Evolutionary conservation across 306 rosid genomes (phyloP), one percentile per base, ranked within the genome.

Genomic region (Cicer pinnatifidum): DNA sequence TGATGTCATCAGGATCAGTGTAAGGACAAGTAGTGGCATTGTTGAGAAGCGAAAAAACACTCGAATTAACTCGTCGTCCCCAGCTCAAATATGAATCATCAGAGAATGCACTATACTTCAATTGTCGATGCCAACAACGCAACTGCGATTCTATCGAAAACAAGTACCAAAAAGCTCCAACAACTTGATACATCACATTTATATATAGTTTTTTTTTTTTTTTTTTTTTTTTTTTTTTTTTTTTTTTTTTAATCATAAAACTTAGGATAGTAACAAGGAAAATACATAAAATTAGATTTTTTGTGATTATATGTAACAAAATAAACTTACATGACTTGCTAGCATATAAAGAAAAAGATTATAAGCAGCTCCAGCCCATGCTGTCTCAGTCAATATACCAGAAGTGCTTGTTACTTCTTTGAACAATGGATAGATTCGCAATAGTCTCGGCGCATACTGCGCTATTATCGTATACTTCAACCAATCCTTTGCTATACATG

Each of bases 131-230:
- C 94, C 96, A 93, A 82, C 98, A 93, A 11, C 73, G 71, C 38
- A 82, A 43, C 78, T 84, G 81, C 41, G 85, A 83, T 68, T 91
- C 97, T 2, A 89, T 9, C 0, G 98, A 77, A 77, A 86, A 54
- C 79, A 93, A 80, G 82, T 93, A 93, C 98, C 98, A 94, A 38
- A 87, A n/a, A 15, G 97, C 96, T 75, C 98, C 98, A 75, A 82
- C 88, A 1, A 84, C 71, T 97, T 93, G 81, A 35, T 78, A 83
- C 66, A 72, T 23, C 60, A 61, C 16, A 56, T 73, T 56, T 19
- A 19, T 23, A 19, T 16, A 1, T 46, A 47, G 47, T 17, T 9
- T 41, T 17, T 17, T 0, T 17, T 17, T 17, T 17, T 17, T 17
- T 44, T 23, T 9, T 71, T 52, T 17, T 17, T 17, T 17, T 44